phyloP scores from a whole-genome alignment of 176 grass and related monocot genomes.

The Oryza australiensis region DNA sequence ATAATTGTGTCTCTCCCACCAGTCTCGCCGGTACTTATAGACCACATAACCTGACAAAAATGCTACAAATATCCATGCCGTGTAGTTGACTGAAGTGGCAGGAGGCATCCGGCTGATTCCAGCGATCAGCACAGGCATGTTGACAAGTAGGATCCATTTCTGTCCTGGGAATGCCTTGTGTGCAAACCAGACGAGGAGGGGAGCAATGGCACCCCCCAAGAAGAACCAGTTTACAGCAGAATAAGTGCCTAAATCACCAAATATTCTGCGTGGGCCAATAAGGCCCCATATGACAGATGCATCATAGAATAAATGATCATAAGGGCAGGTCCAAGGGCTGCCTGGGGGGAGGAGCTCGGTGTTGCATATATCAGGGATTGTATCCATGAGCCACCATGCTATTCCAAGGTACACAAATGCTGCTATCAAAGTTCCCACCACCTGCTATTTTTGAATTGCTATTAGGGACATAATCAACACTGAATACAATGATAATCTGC shows the following conservation, averaged over 20 bases:
- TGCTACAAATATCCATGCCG: constrained; percentile 72
- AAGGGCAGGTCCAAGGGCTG: constrained; percentile 87
- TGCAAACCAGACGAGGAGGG: constrained; percentile 72
- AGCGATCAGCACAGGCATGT: constrained; percentile 84
- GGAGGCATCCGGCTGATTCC: constrained; percentile 65
- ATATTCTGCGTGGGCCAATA: constrained; percentile 82
- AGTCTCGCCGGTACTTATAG: constrained; percentile 73
- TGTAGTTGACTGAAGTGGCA: constrained; percentile 89
- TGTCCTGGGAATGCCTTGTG: constrained; percentile 72
- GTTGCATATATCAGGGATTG: constrained; percentile 74
- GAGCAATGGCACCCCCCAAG: constrained; percentile 75
- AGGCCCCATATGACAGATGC: constrained; percentile 97
- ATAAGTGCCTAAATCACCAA: constrained; percentile 75
- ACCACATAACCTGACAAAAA: constrained; percentile 78
- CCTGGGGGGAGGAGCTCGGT: constrained; percentile 63
- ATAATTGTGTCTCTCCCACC: constrained; percentile 92
- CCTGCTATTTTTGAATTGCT: constrained; percentile 43
- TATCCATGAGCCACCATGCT: constrained; percentile 95
- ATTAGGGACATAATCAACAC: neutral
- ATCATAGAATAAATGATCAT: constrained; percentile 90
- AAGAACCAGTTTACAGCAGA: constrained; percentile 96
- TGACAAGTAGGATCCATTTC: constrained; percentile 82
- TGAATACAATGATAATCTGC: neutral
- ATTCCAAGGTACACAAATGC: constrained; percentile 80
- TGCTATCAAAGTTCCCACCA: constrained; percentile 79